Evolutionary conservation across 768 basidiomycete species (phyloP), one percentile per base, ranked within the genome.

Genomic region (Auriscalpium vulgare): DNA sequence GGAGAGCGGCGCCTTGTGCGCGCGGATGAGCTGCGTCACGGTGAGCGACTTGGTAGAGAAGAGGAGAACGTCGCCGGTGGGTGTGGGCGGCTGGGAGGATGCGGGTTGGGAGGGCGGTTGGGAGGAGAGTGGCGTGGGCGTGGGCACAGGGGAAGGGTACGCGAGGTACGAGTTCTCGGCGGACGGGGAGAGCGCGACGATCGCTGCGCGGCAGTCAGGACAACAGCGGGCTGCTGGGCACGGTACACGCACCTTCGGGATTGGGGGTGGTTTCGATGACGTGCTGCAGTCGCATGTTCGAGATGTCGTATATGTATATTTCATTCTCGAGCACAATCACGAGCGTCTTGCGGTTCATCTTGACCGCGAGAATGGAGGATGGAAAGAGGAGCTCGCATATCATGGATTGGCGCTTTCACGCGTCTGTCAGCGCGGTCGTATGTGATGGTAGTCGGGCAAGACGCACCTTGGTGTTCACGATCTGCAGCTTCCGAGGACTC

Each of bases 351-450:
- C 97, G 84, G 72, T 99, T 99, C 65, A 99, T 80, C 74, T 97
- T 97, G 68, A 99, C 95, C n/a, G 91, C 83, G 29, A 99, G 84
- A 54, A 99, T 95, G 3, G 92, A 91, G 1, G 93, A 94, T 1
- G 97, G 97, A 69, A 99, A 99, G 6, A 97, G 81, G 16, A 98
- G 83, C 67, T 99, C 97, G 82, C 97, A 98, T 56, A 99, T 99
- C 78, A 95, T 95, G 21, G 91, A 94, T 80, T 97, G 93, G 23
- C 97, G 87, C 59, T 60, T 10, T 36, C 38, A 19, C 6, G 29
- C 29, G 29, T 29, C 29, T 29, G 29, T 29, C 29, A 29, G 29
- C 29, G 29, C 4, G 29, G 29, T 91, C 95, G 65, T 8, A 35
- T n/a, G 40, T 35, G 34, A 37, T 13, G 38, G 14, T 13, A 19